Evolutionary conservation across 495 filamentous ascomycete species (phyloP), one percentile per base, ranked within the genome.

Genomic region (Neurospora intermedia): DNA sequence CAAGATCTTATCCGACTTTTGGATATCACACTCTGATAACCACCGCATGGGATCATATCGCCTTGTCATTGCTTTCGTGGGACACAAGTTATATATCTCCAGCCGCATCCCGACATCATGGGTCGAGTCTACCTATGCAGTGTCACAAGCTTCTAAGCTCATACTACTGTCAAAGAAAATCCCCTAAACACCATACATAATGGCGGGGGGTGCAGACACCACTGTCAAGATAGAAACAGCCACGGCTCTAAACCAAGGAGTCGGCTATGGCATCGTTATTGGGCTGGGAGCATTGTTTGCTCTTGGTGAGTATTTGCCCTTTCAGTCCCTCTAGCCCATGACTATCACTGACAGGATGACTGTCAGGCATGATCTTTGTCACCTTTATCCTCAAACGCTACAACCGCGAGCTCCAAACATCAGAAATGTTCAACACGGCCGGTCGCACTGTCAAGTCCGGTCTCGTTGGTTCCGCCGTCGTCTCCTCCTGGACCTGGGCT

Each of bases 351-450:
- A 74, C 71, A 74, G 23, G 54, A 48, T 18, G 70, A 20, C 18
- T 27, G 0, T 8, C 70, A 75, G 77, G 73, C 75, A 84, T 84
- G 86, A 86, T 89, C 69, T 78, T 89, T 69, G 92, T 92, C 38
- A 96, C 93, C 11, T 94, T 90, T 85, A 88, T 92, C 70, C 83
- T 96, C 72, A 93, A 91, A 78, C 84, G 92, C 78, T 98, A 97
- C 79, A 95, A 97, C 80, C 87, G 93, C 84, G 95, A 98, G 83
- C 87, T 97, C 8, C 94, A 97, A 82, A 98, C 95, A 1, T 96
- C 93, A 0, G 95, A 98, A 82, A 97, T 96, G 92, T 98, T 98
- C 88, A 94, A 89, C 74, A 98, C 95, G 3, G 95, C 95, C 69
- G 95, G 95, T 20, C 86, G 95, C 69, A 97, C 94, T 11, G 95